Evolutionary conservation across 257 asterid genomes (phyloP), one percentile per base, ranked within the genome.

Genomic region (Ilex aquifolium): DNA sequence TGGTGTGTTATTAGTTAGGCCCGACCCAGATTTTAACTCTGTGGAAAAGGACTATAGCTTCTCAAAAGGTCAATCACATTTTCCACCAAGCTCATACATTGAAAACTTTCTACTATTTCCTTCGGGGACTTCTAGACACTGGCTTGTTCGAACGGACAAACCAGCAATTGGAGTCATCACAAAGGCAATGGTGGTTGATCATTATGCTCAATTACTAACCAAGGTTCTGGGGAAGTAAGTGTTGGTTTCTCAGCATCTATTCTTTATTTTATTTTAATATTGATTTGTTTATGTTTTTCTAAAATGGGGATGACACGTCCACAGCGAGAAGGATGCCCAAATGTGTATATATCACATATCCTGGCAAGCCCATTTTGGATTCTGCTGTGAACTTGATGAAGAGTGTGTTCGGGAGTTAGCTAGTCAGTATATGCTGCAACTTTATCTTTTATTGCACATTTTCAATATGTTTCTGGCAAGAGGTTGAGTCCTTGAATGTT

Each of bases 271-370:
- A 46, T 64, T 27, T 44, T 55, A 13, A 8, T 7, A 4, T 21
- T 49, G 44, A 31, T 31, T 60, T 5, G 13, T 54, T 62, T 16
- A 32, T 68, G 27, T 44, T 32, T 56, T 62, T 58, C 64, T 68
- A 32, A 66, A 31, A 49, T 71, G 65, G 27, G 57, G 50, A 44
- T 59, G 39, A 12, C 66, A 61, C 73, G 64, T 64, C 66, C 58
- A 49, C 84, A 93, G 99, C 64, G 92, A 85, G 74, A 73, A 69
- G 63, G 99, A 87, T 66, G 91, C 99, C 53, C 97, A 93, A 72
- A 90, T 87, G 97, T 93, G 99, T 75, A 80, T 93, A 44, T 93
- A 87, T 74, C 94, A 89, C 44, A 66, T 81, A 46, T 87, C 95
- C 0, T 87, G 91, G 91, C 76, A 83, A 65, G 78, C 92, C 50